Percentiles rank a stretch among this genome's conserved stretches.
Conservation (phyloP, 2,329 filamentous ascomycete species). For the Akanthomyces dipterigenus region DNA sequence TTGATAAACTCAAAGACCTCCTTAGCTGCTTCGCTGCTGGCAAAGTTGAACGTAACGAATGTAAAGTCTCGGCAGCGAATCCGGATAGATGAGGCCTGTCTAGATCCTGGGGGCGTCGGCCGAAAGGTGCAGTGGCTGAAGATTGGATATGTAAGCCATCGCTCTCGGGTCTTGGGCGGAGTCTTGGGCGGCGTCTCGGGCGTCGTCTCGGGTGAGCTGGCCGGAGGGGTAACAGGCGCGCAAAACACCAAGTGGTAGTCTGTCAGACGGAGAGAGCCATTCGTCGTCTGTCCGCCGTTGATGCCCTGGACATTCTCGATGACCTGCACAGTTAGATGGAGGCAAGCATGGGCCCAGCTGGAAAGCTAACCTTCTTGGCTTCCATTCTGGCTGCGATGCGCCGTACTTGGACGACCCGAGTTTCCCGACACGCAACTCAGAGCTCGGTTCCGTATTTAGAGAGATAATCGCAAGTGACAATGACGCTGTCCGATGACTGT, state of each 20-base stretch:
- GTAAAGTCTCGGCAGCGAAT: constrained; percentile 89
- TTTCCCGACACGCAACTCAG: not conserved
- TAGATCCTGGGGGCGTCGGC: constrained; percentile 61
- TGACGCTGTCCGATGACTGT: not conserved
- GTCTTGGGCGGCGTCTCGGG: constrained; percentile 18
- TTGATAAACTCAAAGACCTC: constrained; percentile 87
- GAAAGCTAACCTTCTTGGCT: constrained; percentile 32
- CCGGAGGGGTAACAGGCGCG: constrained; percentile 31
- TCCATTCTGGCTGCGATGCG: constrained; percentile 26
- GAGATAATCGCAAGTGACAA: not conserved
- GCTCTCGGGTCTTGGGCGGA: constrained; percentile 48
- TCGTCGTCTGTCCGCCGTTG: constrained; percentile 49
- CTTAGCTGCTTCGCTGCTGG: constrained; percentile 63
- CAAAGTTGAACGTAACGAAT: constrained; percentile 86
- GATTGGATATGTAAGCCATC: constrained; percentile 94
- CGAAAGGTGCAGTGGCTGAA: constrained; percentile 74
- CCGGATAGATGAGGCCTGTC: constrained; percentile 73
- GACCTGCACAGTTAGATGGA: constrained; percentile 27
- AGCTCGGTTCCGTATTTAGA: not conserved
- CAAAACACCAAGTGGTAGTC: constrained; percentile 55
- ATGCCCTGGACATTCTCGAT: constrained; percentile 55
- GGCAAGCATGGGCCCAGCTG: constrained; percentile 16
- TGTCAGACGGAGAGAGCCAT: constrained; percentile 53
- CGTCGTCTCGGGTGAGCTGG: constrained; percentile 12
- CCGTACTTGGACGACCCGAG: not conserved